Evolutionary conservation across 2,329 filamentous ascomycete species (phyloP), one percentile per base, ranked within the genome.

Genomic region (Alternaria infectoria): DNA sequence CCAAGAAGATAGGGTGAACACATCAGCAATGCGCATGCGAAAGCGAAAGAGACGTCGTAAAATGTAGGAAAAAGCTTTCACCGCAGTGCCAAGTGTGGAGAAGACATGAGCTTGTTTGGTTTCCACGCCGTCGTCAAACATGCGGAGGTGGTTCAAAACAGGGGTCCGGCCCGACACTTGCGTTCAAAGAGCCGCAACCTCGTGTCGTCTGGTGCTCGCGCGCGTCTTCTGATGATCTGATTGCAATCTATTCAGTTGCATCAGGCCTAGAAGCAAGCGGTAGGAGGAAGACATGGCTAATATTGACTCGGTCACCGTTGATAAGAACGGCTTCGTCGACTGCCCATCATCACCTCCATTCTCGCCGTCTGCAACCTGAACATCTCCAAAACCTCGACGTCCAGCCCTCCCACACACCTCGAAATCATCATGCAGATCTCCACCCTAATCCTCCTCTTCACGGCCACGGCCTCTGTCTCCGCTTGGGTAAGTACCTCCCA

Each of bases 1-100:
- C 2, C 4, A 5, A 11, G 26, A 3, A 5, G 26, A 2, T 5
- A 12, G 4, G 11, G 11, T 1, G 4, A 6, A 30, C 1, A 4
- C 12, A 30, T 30, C 12, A 13, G 28, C 12, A 30, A 13, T 13
- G 28, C 28, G 13, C 3, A 32, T 15, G 12, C 13, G 30, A 32
- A 32, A 7, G 30, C 30, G 30, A 6, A 3, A 15, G 5, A 5
- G 6, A 32, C 2, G 5, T 6, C 12, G 12, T 12, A 2, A 15
- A 36, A 4, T 8, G 13, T 7, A 15, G 13, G 6, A 6, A 36
- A n/a, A 36, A 36, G 32, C 32, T 36, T 36, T n/a, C 15, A 1
- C 13, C 1, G 30, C 30, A 3, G 12, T n/a, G 32, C 32, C 32
- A 36, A 36, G 32, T 36, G 32, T n/a, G 32, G 32, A 36, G 32